Base-by-base conservation (phyloP, 768 basidiomycete genomes). In the Pulveroboletus frians region DNA sequence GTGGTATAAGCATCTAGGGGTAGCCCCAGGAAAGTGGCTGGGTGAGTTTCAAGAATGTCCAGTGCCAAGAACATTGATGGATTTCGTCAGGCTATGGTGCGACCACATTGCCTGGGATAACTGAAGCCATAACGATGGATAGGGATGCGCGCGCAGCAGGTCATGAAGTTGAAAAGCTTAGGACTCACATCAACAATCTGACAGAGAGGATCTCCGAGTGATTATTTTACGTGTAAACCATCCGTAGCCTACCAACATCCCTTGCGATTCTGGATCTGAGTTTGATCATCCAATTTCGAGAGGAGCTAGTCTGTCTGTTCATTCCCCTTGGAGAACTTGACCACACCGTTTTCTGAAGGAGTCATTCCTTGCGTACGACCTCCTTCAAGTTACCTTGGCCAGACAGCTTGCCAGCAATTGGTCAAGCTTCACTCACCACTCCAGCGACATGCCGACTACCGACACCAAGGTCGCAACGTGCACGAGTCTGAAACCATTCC, bases 1-100 rank as follows among this genome's bases (percentile, higher is more conserved):
- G 63, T 95, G 92, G 92, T 95, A 90, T 64, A 83, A 76, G 56
- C 86, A 93, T 67, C 75, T 93, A n/a, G 92, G 78, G 40, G 88
- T 93, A 39, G 92, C 92, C 11, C 92, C 92, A 27, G 92, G 92
- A 42, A 84, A 86, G 69, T 86, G 87, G 84, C 77, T 86, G 35
- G 86, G 87, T 88, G 56, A 58, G 77, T 62, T 26, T 14, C 21
- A 9, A 38, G 50, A 23, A 23, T 4, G 40, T 32, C 20, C 6
- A 7, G 14, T 42, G 3, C 11, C 44, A 21, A 27, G 35, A 23
- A 46, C 36, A 15, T n/a, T 50, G 27, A 63, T 45, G 39, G 4
- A 4, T 46, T 35, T 38, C 46, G 41, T 20, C 11, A 88, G 87
- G 88, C 8, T 90, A 91, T 58, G 91, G 90, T 9, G 88, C 91